Base-by-base conservation (phyloP, 2,329 filamentous ascomycete genomes). In the Aaosphaeria arxii region DNA sequence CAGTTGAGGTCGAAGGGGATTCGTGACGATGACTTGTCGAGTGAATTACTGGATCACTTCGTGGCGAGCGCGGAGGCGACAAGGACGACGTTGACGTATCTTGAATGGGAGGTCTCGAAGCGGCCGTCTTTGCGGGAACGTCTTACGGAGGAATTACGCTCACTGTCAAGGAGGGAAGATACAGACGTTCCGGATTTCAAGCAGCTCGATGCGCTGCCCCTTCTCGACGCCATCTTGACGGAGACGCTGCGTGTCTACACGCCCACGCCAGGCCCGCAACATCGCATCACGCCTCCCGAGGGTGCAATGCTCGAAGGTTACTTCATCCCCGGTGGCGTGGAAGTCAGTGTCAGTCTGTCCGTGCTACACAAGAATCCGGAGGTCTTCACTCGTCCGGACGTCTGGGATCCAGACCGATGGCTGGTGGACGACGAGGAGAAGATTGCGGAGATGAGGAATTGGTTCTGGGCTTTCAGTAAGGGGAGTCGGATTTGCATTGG, bases 31-130 rank as follows among this genome's bases (percentile, higher is more conserved):
- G 77, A 81, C 2, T 74, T 89, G 24, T 84, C 85, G 2, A 86
- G 81, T 30, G 88, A 91, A 59, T 74, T 87, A 53, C 78, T 88
- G 42, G 87, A 91, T 59, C 87, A 91, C 51, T 74, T 88, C 4
- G 78, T 87, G 1, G 88, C 88, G 0, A 88, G 87, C 1, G 85
- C 88, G 53, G 88, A 91, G 62, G 90, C 87, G 0, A 83, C 83
- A 3, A 84, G 83, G 3, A 82, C 88, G 29, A 81, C 79, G 0
- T 68, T 88, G 30, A 83, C 81, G 1, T 87, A 84, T 59, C 62
- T 83, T 1, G 69, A 78, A 11, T 83, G 81, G 74, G 75, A 84
- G 42, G 69, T 58, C 57, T 77, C 42, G 58, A 65, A 13, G 68
- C 57, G 58, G 29, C 33, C 55, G 55, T 17, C 45, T 24, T 50